Evolutionary conservation across 495 filamentous ascomycete genomes (phyloP).

Genomic region (Trichoderma gamsii): DNA sequence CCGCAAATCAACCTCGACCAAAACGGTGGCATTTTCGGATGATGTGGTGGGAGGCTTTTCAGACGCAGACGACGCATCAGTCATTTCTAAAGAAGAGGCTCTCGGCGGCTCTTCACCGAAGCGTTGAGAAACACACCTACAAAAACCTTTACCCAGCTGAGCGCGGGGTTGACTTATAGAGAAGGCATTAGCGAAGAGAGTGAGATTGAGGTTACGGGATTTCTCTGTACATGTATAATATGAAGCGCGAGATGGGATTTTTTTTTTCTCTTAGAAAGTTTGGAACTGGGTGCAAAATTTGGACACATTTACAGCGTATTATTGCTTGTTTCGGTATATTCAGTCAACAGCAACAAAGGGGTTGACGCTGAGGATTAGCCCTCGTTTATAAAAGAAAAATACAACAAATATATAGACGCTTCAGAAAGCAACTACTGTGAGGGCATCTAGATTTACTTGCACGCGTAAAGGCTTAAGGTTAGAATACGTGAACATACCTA

Average conservation of each 20-base stretch:
- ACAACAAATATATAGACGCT: neutral
- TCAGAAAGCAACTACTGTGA: neutral
- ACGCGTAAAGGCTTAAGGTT: too few relatives aligned
- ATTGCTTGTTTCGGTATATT: neutral
- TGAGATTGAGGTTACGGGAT: neutral
- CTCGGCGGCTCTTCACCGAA: neutral
- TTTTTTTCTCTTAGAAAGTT: neutral
- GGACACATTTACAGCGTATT: conserved; percentile 1
- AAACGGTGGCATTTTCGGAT: conserved; percentile 66
- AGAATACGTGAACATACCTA: too few relatives aligned
- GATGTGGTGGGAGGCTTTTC: conserved; percentile 32
- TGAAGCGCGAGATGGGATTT: neutral
- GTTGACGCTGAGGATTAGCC: neutral
- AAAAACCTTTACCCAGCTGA: neutral
- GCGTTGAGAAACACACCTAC: neutral
- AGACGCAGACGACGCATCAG: neutral
- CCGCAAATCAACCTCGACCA: conserved; percentile 44
- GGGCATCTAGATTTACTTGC: neutral
- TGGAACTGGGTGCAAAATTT: neutral
- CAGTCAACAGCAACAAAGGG: neutral
- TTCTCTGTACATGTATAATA: conserved; percentile 3
- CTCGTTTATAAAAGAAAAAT: neutral
- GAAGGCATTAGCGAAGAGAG: neutral
- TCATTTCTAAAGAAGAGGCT: neutral
- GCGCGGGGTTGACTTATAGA: neutral